A percentile compares a stretch with the other conserved stretches of the same genome.
These are phyloP conservation scores for Ascochyta lentis DNA, from an alignment of 2,329 filamentous ascomycete genomes.

Conservation along the genomic window DNA sequence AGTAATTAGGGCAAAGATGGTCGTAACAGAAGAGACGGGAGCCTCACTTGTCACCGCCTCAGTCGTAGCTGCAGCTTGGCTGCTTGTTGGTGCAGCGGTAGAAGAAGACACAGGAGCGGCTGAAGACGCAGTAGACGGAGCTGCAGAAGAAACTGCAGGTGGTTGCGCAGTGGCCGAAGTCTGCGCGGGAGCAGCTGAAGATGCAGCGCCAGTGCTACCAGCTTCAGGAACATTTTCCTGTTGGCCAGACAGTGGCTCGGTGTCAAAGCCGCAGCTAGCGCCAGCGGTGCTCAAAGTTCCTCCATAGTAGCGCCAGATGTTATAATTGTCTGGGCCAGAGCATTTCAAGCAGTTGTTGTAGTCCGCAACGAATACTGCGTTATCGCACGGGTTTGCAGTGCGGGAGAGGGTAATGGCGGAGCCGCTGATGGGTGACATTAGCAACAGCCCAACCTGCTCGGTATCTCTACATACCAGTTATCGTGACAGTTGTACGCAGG, in stretches of 20 bases:
- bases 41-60: conserved; percentile 2
- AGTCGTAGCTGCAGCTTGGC: background rate
- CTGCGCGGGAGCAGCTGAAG: conserved; percentile 13
- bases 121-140: conserved; percentile 1
- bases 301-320: conserved; percentile 57
- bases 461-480: conserved; percentile 47
- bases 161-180: conserved; percentile 13
- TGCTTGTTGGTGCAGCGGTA: conserved; percentile 1
- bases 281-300: conserved; percentile 44
- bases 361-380: conserved; percentile 50
- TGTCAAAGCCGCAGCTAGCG: conserved; percentile 26
- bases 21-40: conserved; percentile 8
- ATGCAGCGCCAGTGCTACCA: conserved; percentile 13
- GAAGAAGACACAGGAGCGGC: conserved; percentile 7
- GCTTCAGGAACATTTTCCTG: conserved; percentile 28
- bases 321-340: conserved; percentile 50
- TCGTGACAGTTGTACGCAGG: conserved; percentile 58
- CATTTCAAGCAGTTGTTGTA: conserved; percentile 56
- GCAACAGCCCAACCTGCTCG: background rate
- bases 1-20: background rate
- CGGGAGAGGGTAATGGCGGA: conserved; percentile 47
- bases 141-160: background rate
- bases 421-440: conserved; percentile 26
- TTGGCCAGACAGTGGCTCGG: conserved; percentile 24
- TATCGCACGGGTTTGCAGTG: conserved; percentile 48